These are phyloP conservation scores for Vitis vinifera DNA, from an alignment of 164 flowering plant species.

Conservation along the genomic window DNA sequence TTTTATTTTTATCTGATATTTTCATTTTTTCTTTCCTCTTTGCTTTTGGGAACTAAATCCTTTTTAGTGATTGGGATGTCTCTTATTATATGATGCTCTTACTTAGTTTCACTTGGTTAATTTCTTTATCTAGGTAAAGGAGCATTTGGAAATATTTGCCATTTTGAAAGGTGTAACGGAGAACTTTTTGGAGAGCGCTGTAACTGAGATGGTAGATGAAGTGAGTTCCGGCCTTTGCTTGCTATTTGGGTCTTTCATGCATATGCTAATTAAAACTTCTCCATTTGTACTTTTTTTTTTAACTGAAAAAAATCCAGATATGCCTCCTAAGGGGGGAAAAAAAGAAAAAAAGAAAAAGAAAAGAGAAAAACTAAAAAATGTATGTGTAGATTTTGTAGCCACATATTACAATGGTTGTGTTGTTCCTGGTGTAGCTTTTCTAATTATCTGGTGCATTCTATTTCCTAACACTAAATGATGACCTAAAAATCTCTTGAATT, in stretches of 20 bases:
- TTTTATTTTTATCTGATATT: background rate
- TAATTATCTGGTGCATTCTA: too few species aligned
- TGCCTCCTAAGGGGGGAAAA: background rate
- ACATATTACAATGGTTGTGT: too few species aligned
- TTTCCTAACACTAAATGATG: too few species aligned
- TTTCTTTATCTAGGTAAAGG: slow-evolving; percentile 71
- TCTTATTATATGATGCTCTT: background rate
- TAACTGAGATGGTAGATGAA: slow-evolving; percentile 84
- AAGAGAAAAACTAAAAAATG: too few species aligned
- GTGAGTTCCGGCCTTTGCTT: slow-evolving; percentile 41
- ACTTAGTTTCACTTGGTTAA: slow-evolving; percentile 3
- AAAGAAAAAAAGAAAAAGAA: too few species aligned
- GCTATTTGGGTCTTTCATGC: background rate
- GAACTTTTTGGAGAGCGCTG: slow-evolving; percentile 50
- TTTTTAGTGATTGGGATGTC: background rate
- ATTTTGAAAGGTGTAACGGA: slow-evolving; percentile 80
- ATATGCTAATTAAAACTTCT: background rate
- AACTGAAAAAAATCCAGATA: background rate
- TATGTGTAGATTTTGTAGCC: too few species aligned
- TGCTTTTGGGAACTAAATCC: background rate
- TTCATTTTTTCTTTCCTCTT: background rate
- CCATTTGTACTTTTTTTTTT: background rate
- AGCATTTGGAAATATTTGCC: slow-evolving; percentile 93
- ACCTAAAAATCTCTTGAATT: too few species aligned
- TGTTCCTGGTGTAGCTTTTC: too few species aligned